A percentile compares a stretch with the other conserved stretches of the same genome.
phyloP scores from a whole-genome alignment of 1,284 basidiomycete genomes.

The Xerocomus nothofagi region DNA sequence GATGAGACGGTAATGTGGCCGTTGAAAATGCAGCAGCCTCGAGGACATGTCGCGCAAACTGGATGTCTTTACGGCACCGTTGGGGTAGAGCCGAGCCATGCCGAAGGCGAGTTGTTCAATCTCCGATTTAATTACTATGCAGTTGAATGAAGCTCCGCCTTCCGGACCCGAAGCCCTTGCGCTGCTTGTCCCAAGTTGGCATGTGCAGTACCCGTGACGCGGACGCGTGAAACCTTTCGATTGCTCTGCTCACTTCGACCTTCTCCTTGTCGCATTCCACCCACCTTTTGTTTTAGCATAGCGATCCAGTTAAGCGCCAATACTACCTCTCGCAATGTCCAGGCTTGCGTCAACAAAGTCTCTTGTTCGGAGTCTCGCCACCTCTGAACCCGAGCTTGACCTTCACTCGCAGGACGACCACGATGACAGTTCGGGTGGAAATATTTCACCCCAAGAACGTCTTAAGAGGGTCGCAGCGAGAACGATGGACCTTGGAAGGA shows the following conservation, averaged over 20 bases:
- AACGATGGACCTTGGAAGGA: slow-evolving; percentile 58
- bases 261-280: background rate
- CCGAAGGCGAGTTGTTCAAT: slow-evolving; percentile 1
- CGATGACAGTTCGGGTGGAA: slow-evolving; percentile 34
- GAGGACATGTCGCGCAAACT: no score
- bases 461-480: slow-evolving; percentile 48
- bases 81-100: slow-evolving; percentile 15
- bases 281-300: slow-evolving; percentile 12
- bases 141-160: background rate
- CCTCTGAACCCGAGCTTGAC: slow-evolving; percentile 22
- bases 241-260: background rate
- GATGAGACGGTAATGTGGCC: slow-evolving; percentile 17
- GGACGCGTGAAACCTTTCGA: slow-evolving; percentile 12
- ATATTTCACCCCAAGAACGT: slow-evolving; percentile 45
- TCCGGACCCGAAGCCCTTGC: no score
- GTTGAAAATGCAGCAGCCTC: slow-evolving; percentile 30
- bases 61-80: slow-evolving; percentile 16
- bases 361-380: slow-evolving; percentile 19
- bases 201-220: slow-evolving; percentile 4
- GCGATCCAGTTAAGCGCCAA: slow-evolving; percentile 6
- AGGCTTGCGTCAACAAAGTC: slow-evolving; percentile 30
- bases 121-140: slow-evolving; percentile 21
- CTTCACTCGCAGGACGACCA: slow-evolving; percentile 13
- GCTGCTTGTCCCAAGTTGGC: background rate
- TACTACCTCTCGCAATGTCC: slow-evolving; percentile 24